These are phyloP conservation scores for Debaryomyces hansenii DNA, from an alignment of 805 yeast genomes.

Conservation along the genomic window DNA sequence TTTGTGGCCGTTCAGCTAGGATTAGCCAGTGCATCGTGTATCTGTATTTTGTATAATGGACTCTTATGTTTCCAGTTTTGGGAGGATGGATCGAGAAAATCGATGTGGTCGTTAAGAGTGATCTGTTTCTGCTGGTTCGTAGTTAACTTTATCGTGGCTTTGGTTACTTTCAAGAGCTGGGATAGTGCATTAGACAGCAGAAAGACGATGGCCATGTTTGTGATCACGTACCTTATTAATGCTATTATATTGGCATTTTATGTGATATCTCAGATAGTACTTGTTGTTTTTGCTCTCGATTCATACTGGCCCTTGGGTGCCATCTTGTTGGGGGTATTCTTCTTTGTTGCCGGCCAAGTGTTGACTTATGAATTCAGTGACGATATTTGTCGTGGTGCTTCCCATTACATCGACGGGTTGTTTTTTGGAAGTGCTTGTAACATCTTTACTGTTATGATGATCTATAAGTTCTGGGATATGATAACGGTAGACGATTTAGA, in stretches of 20 bases:
- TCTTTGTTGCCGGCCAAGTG: slow-evolving; percentile 81
- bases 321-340: slow-evolving; percentile 64
- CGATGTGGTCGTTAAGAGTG: slow-evolving; percentile 58
- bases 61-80: slow-evolving; percentile 83
- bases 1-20: slow-evolving; percentile 84
- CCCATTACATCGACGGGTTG: slow-evolving; percentile 89
- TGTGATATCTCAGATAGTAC: slow-evolving; percentile 63
- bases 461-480: slow-evolving; percentile 95
- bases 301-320: slow-evolving; percentile 92
- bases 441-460: slow-evolving; percentile 86
- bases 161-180: slow-evolving; percentile 68
- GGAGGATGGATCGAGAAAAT: slow-evolving; percentile 84
- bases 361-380: slow-evolving; percentile 68
- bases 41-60: slow-evolving; percentile 71
- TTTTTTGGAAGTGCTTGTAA: slow-evolving; percentile 83
- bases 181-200: slow-evolving; percentile 52
- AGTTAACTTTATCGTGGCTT: slow-evolving; percentile 62
- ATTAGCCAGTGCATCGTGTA: slow-evolving; percentile 67
- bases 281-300: slow-evolving; percentile 65
- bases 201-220: slow-evolving; percentile 68
- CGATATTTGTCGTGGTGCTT: slow-evolving; percentile 64
- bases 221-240: slow-evolving; percentile 69
- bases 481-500: slow-evolving; percentile 93
- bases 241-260: slow-evolving; percentile 64
- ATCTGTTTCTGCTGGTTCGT: slow-evolving; percentile 59